These are phyloP conservation scores for Alternaria triticimaculans DNA, from an alignment of 2,329 filamentous ascomycete genomes.

Conservation along the genomic window DNA sequence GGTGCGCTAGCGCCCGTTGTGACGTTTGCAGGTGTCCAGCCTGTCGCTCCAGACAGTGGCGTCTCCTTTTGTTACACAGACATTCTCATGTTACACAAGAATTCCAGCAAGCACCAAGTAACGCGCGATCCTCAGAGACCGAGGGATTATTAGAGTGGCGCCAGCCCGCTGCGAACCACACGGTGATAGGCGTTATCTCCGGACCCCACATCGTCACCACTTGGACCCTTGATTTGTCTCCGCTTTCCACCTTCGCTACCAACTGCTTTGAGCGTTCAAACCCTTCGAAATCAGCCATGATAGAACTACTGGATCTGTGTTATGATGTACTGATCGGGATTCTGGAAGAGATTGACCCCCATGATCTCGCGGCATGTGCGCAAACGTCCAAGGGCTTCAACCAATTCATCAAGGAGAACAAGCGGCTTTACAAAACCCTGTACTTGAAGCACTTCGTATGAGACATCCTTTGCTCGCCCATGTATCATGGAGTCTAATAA, in stretches of 20 bases:
- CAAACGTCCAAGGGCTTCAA: conserved; percentile 52
- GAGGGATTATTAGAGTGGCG: neutral
- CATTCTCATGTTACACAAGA: neutral
- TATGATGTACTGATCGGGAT: conserved; percentile 47
- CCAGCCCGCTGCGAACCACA: neutral
- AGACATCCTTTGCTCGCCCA: neutral
- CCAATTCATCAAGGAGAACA: conserved; percentile 64
- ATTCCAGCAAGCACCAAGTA: neutral
- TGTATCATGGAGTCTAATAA: conserved; percentile 12
- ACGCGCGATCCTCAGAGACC: neutral
- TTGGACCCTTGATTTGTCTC: neutral
- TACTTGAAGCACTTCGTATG: conserved; percentile 66
- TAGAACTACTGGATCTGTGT: conserved; percentile 44
- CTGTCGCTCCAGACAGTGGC: neutral
- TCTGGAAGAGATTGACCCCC: conserved; percentile 40
- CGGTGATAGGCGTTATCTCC: conserved; percentile 5
- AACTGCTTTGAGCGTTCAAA: neutral
- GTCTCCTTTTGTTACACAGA: neutral
- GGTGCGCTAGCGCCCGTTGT: neutral
- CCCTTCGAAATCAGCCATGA: conserved; percentile 7
- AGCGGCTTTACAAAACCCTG: conserved; percentile 65
- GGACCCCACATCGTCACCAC: conserved; percentile 11
- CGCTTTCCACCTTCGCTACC: neutral
- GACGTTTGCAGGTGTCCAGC: neutral
- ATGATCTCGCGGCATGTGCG: conserved; percentile 41